Percentiles rank a stretch among this genome's conserved stretches.
Evolutionary conservation across 2,329 filamentous ascomycete genomes (phyloP).

Genomic region (Gremmenia infestans): DNA sequence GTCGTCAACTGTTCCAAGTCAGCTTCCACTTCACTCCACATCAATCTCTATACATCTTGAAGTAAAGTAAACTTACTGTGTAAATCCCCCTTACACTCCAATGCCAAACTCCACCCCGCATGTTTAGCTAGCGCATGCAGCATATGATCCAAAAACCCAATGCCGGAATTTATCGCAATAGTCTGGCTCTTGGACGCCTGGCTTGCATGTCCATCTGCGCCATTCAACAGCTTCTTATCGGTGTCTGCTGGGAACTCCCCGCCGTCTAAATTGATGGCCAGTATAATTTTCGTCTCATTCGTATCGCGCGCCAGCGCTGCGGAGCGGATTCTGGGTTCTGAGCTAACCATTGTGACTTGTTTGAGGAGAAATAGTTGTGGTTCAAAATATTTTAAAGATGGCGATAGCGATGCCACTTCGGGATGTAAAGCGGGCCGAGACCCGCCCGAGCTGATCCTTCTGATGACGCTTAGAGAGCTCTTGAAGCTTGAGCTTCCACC

Average conservation of each 20-base stretch:
- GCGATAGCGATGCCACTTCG: constrained; percentile 2
- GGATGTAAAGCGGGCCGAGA: constrained; percentile 2
- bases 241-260: constrained; percentile 67
- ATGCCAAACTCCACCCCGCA: constrained; percentile 82
- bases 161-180: constrained; percentile 85
- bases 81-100: constrained; percentile 82
- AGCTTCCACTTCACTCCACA: no score
- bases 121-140: constrained; percentile 95
- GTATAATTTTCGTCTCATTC: constrained; percentile 95
- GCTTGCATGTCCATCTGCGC: constrained; percentile 65
- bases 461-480: constrained; percentile 5
- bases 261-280: constrained; percentile 90
- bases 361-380: background rate
- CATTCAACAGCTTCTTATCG: constrained; percentile 49
- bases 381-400: constrained; percentile 3
- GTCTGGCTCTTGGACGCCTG: constrained; percentile 80
- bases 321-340: constrained; percentile 48
- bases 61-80: constrained; percentile 61
- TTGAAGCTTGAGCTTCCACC: background rate
- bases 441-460: background rate
- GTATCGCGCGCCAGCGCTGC: constrained; percentile 81
- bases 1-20: constrained; percentile 69
- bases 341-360: constrained; percentile 15
- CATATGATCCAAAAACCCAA: constrained; percentile 99
- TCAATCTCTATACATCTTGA: background rate